Conservation (phyloP, 148 eudicot species). For the Chenopodium berlandieri region DNA sequence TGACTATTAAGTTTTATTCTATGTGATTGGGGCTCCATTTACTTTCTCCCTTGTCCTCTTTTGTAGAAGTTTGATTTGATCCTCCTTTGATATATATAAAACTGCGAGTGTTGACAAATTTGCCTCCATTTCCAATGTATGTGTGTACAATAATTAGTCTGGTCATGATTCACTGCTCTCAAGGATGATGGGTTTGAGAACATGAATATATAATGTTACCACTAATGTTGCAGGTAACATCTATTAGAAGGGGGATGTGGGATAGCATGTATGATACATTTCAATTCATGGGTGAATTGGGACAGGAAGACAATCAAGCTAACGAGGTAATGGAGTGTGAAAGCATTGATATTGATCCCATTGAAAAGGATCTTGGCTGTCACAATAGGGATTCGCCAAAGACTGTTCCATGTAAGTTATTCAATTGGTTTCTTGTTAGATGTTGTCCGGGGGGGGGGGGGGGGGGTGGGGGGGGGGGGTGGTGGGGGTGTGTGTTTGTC, state of each 20-base stretch:
- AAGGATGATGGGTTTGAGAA: not conserved
- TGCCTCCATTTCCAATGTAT: not conserved
- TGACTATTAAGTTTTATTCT: not conserved
- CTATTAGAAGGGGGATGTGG: conserved; percentile 75
- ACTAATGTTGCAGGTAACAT: conserved; percentile 56
- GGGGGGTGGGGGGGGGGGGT: too few species aligned
- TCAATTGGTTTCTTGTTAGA: not conserved
- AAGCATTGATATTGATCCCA: conserved; percentile 55
- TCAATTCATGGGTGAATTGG: conserved; percentile 48
- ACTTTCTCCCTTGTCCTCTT: not conserved
- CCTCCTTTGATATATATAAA: not conserved
- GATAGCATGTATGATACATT: conserved; percentile 83
- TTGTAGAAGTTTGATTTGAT: not conserved
- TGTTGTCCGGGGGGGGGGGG: not conserved
- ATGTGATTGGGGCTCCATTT: not conserved
- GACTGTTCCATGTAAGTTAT: conserved; percentile 41
- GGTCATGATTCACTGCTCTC: not conserved
- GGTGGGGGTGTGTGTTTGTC: too few species aligned
- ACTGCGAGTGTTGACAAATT: too few species aligned
- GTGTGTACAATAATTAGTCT: not conserved
- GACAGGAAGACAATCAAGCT: conserved; percentile 25
- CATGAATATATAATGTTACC: conserved; percentile 6
- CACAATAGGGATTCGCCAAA: conserved; percentile 2
- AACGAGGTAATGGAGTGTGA: conserved; percentile 35
- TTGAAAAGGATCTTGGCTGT: conserved; percentile 31